These are phyloP conservation scores for Cutaneotrichosporon spelunceum DNA, from an alignment of 1,284 basidiomycete species.

Conservation along the genomic window DNA sequence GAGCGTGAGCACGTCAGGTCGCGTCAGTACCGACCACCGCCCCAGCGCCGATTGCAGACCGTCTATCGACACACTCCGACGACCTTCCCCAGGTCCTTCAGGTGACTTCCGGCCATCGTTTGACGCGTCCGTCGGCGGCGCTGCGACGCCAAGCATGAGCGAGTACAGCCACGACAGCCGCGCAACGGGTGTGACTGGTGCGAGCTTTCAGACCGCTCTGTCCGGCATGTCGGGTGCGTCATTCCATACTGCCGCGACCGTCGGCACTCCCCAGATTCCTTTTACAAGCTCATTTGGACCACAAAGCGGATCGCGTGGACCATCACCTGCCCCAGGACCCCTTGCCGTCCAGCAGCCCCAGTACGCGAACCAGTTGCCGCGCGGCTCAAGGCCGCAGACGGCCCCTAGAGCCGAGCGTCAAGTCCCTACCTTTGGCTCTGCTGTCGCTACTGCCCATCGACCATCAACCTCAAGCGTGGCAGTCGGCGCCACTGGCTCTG, in stretches of 20 bases:
- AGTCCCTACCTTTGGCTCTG: background rate
- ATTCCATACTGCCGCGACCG: background rate
- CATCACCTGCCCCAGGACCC: background rate
- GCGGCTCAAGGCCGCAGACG: background rate
- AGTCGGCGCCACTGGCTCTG: background rate
- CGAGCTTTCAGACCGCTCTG: conserved; percentile 7
- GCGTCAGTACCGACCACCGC: conserved; percentile 6
- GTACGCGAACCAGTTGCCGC: background rate
- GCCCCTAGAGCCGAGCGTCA: background rate
- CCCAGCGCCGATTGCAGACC: conserved; percentile 3
- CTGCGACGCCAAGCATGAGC: conserved; percentile 8
- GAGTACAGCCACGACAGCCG: conserved; percentile 10
- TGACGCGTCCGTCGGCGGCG: background rate
- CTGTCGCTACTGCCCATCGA: background rate
- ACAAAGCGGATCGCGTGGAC: background rate
- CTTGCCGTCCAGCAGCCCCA: background rate
- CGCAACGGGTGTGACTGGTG: background rate
- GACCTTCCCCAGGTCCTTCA: background rate
- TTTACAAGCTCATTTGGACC: background rate
- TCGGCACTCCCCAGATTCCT: background rate
- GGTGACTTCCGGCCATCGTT: conserved; percentile 8
- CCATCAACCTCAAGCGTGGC: background rate
- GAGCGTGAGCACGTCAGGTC: conserved; percentile 21
- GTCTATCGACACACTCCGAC: conserved; percentile 9
- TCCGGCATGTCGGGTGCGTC: background rate